A percentile compares a stretch with the other conserved stretches of the same genome.
Conservation (phyloP, 495 filamentous ascomycete genomes). For the Daldinia vernicosa region DNA sequence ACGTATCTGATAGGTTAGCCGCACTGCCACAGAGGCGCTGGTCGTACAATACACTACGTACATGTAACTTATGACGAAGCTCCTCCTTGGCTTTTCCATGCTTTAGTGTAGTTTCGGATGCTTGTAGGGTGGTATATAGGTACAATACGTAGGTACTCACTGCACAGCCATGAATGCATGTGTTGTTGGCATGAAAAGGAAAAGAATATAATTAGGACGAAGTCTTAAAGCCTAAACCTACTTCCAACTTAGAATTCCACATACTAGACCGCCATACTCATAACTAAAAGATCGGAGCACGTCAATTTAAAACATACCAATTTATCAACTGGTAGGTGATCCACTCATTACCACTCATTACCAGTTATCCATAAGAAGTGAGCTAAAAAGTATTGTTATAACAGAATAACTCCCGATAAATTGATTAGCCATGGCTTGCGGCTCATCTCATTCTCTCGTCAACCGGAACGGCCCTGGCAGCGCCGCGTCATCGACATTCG, state of each 20-base stretch:
- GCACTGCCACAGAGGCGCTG: background rate
- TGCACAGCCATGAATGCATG: slow-evolving; percentile 20
- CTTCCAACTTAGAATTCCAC: background rate
- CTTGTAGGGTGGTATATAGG: slow-evolving; percentile 14
- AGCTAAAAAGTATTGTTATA: background rate
- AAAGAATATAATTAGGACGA: background rate
- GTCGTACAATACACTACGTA: too few species aligned
- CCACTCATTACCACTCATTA: background rate
- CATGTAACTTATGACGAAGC: slow-evolving; percentile 33
- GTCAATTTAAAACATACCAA: background rate
- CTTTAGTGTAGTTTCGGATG: slow-evolving; percentile 24
- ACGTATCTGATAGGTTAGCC: slow-evolving; percentile 6
- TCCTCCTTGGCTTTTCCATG: slow-evolving; percentile 3
- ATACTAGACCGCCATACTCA: background rate
- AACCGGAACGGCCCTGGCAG: slow-evolving; percentile 53
- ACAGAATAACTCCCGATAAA: background rate
- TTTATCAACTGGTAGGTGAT: slow-evolving; percentile 5
- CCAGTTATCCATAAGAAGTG: background rate
- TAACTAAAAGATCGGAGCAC: background rate
- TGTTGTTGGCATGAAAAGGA: background rate
- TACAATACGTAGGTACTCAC: slow-evolving; percentile 2
- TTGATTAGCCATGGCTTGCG: slow-evolving; percentile 40
- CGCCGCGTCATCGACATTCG: slow-evolving; percentile 51
- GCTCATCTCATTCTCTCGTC: slow-evolving; percentile 37
- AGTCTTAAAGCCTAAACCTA: background rate